Conservation (phyloP, 495 filamentous ascomycete species). For the Hypoxylon intermedium region DNA sequence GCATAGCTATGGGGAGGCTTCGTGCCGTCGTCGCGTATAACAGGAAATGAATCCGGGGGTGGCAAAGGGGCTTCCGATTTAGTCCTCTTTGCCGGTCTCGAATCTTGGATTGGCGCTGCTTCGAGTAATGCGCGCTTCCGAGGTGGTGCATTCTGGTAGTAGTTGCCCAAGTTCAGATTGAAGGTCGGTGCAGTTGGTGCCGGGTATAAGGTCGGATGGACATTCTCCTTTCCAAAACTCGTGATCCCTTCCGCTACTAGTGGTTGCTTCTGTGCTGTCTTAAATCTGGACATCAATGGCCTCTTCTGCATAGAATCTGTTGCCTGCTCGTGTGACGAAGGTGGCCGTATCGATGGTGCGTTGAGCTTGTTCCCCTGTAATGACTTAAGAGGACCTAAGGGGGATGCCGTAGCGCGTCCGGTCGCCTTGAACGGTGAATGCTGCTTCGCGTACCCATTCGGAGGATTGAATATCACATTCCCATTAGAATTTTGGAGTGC, state of each 20-base stretch:
- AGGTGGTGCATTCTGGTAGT: constrained; percentile 62
- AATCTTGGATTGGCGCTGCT: constrained; percentile 75
- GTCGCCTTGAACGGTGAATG: constrained; percentile 65
- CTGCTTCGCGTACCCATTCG: constrained; percentile 56
- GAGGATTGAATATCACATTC: constrained; percentile 64
- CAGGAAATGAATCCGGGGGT: constrained; percentile 76
- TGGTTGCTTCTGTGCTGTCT: constrained; percentile 66
- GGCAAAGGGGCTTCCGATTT: constrained; percentile 65
- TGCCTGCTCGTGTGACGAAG: constrained; percentile 64
- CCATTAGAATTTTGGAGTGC: constrained; percentile 59
- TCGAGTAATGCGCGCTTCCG: constrained; percentile 76
- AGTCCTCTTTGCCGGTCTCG: constrained; percentile 67
- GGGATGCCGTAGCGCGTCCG: constrained; percentile 45
- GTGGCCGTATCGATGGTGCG: constrained; percentile 74
- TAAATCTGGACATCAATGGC: constrained; percentile 65
- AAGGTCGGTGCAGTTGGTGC: constrained; percentile 54
- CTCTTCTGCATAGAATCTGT: constrained; percentile 92
- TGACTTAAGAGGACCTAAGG: constrained; percentile 54
- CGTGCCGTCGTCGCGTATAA: constrained; percentile 81
- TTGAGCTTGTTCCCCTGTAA: constrained; percentile 58
- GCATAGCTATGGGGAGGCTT: constrained; percentile 95
- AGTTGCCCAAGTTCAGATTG: constrained; percentile 58
- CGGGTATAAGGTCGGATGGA: constrained; percentile 57
- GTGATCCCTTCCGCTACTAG: constrained; percentile 70
- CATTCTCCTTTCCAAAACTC: constrained; percentile 72